phyloP scores from a whole-genome alignment of 1,284 basidiomycete genomes.

The Irpex rosettiformis region DNA sequence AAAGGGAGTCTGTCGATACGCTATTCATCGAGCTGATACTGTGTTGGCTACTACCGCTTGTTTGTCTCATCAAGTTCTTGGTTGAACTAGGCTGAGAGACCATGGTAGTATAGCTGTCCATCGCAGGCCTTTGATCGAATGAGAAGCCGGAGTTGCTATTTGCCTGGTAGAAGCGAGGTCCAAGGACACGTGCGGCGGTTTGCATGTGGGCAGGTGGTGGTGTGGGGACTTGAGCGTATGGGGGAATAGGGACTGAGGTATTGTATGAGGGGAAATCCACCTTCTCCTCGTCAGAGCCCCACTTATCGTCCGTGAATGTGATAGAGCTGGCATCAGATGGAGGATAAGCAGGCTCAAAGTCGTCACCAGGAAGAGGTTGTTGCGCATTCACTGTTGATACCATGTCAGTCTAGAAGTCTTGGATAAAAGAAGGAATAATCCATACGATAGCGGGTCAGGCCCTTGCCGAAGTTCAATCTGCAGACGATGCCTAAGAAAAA shows the following conservation, averaged over 20 bases:
- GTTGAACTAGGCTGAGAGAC: background rate
- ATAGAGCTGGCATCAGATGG: background rate
- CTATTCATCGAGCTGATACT: conserved; percentile 16
- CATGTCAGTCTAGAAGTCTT: conserved; percentile 5
- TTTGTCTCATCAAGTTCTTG: conserved; percentile 12
- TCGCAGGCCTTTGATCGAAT: conserved; percentile 2
- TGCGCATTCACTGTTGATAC: conserved; percentile 50
- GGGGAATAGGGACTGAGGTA: conserved; percentile 51
- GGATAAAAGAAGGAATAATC: conserved; percentile 15
- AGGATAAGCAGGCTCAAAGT: conserved; percentile 34
- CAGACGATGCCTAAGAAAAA: conserved; percentile 64
- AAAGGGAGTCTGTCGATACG: conserved; percentile 13
- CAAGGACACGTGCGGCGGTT: conserved; percentile 36
- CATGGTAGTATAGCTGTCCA: conserved; percentile 2
- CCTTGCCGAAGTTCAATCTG: conserved; percentile 71
- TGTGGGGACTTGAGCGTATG: conserved; percentile 36
- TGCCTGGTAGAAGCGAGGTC: conserved; percentile 42
- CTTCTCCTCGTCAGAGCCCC: conserved; percentile 45
- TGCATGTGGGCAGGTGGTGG: conserved; percentile 39
- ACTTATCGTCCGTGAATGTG: conserved; percentile 29
- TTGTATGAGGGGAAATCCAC: conserved; percentile 58
- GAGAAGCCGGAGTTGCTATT: conserved; percentile 36
- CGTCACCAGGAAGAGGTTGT: conserved; percentile 49
- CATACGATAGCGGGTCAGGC: conserved; percentile 64
- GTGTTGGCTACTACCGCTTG: conserved; percentile 18